Conservation (phyloP, 352 stramenopile genomes). For the Globisporangium echinulatum region DNA sequence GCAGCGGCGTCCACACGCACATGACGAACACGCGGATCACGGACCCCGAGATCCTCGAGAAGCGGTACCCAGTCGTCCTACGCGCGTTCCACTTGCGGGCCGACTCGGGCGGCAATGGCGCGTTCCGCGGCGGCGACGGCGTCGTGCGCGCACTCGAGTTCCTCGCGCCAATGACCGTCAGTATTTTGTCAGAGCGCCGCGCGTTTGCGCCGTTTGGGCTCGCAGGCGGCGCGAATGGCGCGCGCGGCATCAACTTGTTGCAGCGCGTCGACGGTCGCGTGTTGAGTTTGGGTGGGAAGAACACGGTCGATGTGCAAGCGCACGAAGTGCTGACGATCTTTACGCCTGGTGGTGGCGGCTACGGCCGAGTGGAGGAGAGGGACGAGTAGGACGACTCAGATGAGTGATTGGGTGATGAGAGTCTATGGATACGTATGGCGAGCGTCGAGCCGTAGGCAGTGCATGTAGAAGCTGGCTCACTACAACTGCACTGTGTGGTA, state of each 20-base stretch:
- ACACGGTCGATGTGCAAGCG: slow-evolving; percentile 89
- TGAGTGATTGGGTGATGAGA: neutral
- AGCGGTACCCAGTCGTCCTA: slow-evolving; percentile 90
- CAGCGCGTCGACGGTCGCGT: slow-evolving; percentile 55
- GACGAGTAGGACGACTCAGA: slow-evolving; percentile 2
- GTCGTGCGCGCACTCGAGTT: slow-evolving; percentile 96
- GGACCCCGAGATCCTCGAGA: slow-evolving; percentile 99
- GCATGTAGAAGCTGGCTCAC: too few relatives aligned
- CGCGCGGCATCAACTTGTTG: slow-evolving; percentile 92
- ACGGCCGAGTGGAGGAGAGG: slow-evolving; percentile 30
- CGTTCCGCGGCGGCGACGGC: slow-evolving; percentile 91
- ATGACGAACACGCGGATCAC: slow-evolving; percentile 99
- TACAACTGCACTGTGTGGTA: too few relatives aligned
- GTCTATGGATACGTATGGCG: too few relatives aligned
- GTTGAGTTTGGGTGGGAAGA: slow-evolving; percentile 89
- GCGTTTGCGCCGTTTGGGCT: slow-evolving; percentile 95
- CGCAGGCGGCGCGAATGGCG: slow-evolving; percentile 85
- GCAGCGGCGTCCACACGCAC: slow-evolving; percentile 97
- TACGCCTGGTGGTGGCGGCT: slow-evolving; percentile 96
- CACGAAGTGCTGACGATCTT: slow-evolving; percentile 94
- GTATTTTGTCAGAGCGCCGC: slow-evolving; percentile 96
- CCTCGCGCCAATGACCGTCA: slow-evolving; percentile 91
- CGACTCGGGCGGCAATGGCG: slow-evolving; percentile 88
- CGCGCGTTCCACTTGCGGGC: slow-evolving; percentile 79
- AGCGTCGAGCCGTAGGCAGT: too few relatives aligned